Base-by-base conservation (phyloP, 306 rosid genomes). In the Parietaria judaica region DNA sequence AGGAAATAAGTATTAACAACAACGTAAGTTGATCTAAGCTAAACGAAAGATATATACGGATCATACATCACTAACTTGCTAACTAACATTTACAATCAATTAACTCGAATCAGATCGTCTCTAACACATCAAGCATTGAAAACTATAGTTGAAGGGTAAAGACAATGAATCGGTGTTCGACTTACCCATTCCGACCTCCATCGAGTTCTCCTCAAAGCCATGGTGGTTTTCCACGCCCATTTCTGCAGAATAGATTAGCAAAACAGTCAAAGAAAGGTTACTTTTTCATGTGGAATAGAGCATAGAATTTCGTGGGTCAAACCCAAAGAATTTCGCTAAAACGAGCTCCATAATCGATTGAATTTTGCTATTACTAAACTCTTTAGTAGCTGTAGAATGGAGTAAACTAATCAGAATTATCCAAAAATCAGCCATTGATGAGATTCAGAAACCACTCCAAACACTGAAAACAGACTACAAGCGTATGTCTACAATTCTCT, bases 181-280 rank as follows among this genome's bases (percentile, higher is more conserved):
- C 90, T 51, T 81, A 94, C 99, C 99, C 82, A 94, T 94, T 68
- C 99, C 99, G 7, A 94, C 80, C 86, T 94, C 99, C 83, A 94
- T 76, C 50, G 69, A 72, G 37, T 83, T 97, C 56, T 94, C 99
- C 61, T 88, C 96, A 56, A 36, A 11, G 54, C 76, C 84, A 5
- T 48, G 73, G 78, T 56, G 73, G 56, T 94, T 73, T 80, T 76
- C 84, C 66, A 71, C 75, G 58, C 90, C 99, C 99, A 94, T 79
- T 76, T 67, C 54, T 54, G 13, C 44, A 52, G 16, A 37, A 43
- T 65, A 4, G 37, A 6, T 14, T 14, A 3, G 61, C 36, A 17
- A 16, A 14, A 45, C 0, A 45, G 43, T 47, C 0, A 9, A 14
- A 56, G 14, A 49, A 56, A 34, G 17, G 37, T 23, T 23, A 2